Base-by-base conservation (phyloP, 1,284 basidiomycete genomes). In the Pterula multifida region DNA sequence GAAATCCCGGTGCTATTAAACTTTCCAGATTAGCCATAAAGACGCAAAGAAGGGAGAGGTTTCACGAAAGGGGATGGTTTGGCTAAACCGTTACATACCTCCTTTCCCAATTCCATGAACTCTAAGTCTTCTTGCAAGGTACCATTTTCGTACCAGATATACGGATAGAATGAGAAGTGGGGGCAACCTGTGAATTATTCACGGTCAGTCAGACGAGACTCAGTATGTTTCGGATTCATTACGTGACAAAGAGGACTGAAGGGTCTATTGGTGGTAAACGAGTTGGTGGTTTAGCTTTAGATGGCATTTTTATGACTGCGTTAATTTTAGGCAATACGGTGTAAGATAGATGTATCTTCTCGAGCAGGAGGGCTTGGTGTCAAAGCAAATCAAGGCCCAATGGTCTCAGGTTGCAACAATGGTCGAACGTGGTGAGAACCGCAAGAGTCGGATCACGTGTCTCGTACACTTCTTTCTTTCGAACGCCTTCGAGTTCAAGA, bases 61-160 rank as follows among this genome's bases (percentile, higher is more conserved):
- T 11, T 4, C 3, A n/a, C n/a, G n/a, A n/a, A n/a, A n/a, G n/a
- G n/a, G n/a, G n/a, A n/a, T n/a, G n/a, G n/a, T n/a, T n/a, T n/a
- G n/a, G n/a, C n/a, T n/a, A n/a, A n/a, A n/a, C n/a, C n/a, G n/a
- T 22, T 23, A 60, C 68, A 23, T 49, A 74, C 73, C 73, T 48
- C 73, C 73, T 59, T 72, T 73, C 12, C 73, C 73, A 42, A 75
- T 75, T 3, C 73, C 73, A 53, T 75, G 61, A 3, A 72, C 54
- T 48, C 62, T 61, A 23, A 76, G 62, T 49, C 60, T 60, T 35
- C 71, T 63, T n/a, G 67, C 66, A 3, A 72, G 62, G 51, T 73
- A 75, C 70, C 70, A 74, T 59, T 68, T 72, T 19, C 71, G 68
- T 19, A 62, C 58, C 50, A 67, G 68, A 53, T 69, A 75, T 0